These are phyloP conservation scores for Cladosporium sp. DNA, from an alignment of 2,329 filamentous ascomycete species.

Conservation along the genomic window DNA sequence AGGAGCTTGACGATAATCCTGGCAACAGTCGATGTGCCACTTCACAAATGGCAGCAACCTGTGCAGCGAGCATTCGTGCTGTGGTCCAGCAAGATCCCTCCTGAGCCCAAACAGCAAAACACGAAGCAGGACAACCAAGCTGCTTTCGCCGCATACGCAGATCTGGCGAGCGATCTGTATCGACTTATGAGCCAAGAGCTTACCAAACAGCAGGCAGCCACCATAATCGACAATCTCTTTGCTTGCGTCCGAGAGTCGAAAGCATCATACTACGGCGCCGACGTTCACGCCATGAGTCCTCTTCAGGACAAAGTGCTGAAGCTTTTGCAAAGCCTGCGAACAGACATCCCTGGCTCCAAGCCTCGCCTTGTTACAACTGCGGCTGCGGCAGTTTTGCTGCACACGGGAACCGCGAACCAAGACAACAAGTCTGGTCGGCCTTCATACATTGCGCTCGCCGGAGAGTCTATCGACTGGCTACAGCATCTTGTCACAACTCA, in stretches of 20 bases:
- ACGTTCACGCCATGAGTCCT: constrained; percentile 71
- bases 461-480: constrained; percentile 73
- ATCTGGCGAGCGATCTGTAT: constrained; percentile 75
- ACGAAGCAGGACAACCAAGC: constrained; percentile 63
- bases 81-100: constrained; percentile 37
- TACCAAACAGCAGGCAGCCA: constrained; percentile 61
- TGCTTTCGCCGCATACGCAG: constrained; percentile 81
- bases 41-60: constrained; percentile 32
- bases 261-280: constrained; percentile 67
- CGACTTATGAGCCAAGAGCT: constrained; percentile 68
- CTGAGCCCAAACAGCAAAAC: constrained; percentile 21
- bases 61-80: constrained; percentile 34
- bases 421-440: constrained; percentile 52
- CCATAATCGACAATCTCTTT: constrained; percentile 71
- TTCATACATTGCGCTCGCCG: constrained; percentile 88
- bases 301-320: constrained; percentile 71
- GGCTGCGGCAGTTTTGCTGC: constrained; percentile 52
- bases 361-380: constrained; percentile 54
- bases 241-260: constrained; percentile 71
- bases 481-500: constrained; percentile 56
- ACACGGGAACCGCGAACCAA: constrained; percentile 54
- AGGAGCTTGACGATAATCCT: constrained; percentile 44
- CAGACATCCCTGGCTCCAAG: constrained; percentile 65
- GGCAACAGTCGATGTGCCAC: constrained; percentile 31
- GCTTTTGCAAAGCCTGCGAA: constrained; percentile 67